Evolutionary conservation across 768 basidiomycete genomes (phyloP).

Genomic region (button mushroom (Agaricus bisporus)): DNA sequence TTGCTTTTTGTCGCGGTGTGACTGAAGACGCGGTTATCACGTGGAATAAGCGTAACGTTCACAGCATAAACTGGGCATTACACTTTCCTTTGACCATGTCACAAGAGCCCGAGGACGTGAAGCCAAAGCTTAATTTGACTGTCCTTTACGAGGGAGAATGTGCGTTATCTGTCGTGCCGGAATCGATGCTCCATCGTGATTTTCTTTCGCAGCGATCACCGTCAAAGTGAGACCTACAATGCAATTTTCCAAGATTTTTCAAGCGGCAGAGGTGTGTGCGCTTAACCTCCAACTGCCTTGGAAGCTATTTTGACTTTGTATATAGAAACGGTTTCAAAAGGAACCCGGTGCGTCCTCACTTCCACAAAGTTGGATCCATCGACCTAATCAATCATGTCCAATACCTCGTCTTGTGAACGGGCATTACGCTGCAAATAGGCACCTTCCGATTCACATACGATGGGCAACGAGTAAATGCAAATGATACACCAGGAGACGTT

Average conservation of each 20-base stretch:
- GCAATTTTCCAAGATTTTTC: constrained; percentile 61
- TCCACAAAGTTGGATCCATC: background rate
- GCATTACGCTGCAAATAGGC: constrained; percentile 28
- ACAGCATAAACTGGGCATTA: too few relatives aligned
- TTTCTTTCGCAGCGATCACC: constrained; percentile 41
- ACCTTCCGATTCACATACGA: constrained; percentile 60
- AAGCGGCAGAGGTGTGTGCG: constrained; percentile 54
- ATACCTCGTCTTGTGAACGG: background rate
- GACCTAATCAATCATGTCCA: background rate
- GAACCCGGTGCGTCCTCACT: constrained; percentile 36
- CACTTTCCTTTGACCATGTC: constrained; percentile 24
- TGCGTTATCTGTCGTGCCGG: constrained; percentile 21
- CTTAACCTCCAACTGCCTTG: background rate
- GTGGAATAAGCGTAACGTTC: background rate
- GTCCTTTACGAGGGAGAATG: constrained; percentile 50
- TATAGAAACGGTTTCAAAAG: constrained; percentile 53
- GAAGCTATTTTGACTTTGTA: background rate
- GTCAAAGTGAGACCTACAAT: constrained; percentile 63
- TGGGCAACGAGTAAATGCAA: constrained; percentile 38
- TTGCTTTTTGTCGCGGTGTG: background rate
- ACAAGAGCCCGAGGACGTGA: constrained; percentile 46
- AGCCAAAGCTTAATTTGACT: constrained; percentile 64
- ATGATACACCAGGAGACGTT: constrained; percentile 52
- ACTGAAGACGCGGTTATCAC: background rate
- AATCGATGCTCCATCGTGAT: background rate